Base-by-base conservation (phyloP, 2,329 filamentous ascomycete species). In the Bipolaris bicolor region DNA sequence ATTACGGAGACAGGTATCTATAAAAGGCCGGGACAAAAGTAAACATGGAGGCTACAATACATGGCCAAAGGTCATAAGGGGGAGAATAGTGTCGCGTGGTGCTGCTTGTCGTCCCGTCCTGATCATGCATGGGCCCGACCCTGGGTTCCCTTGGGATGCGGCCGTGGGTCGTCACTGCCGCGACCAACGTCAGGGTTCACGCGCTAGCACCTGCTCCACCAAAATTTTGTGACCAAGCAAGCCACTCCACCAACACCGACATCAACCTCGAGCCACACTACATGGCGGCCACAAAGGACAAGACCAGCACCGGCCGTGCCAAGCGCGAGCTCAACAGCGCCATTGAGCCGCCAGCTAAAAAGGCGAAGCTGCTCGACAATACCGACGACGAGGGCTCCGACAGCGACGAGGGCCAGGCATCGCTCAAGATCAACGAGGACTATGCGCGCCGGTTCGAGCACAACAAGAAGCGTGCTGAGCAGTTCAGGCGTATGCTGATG, bases 391-490 rank as follows among this genome's bases (percentile, higher is more conserved):
- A 63, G 45, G 69, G 62, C 31, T 68, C 66, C 7, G 73, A 73
- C 47, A 62, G 55, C 47, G 67, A 67, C 13, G 64, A 65, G 1
- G 69, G 64, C 48, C 66, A 62, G 31, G 68, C 67, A 7, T 63
- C 67, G 45, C 67, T 98, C 75, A 92, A 90, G 74, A 88, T 99
- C 77, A 98, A 99, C 77, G 83, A 92, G 74, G 91, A 96, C 50
- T 99, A 89, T 76, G 95, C 95, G 41, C 87, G 86, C 66, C 85
- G 91, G 39, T 98, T 97, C 69, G 95, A 99, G 77, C 85, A 98
- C 79, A 99, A 99, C 80, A 97, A 98, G 81, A 97, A 97, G 80
- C 86, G 94, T 56, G 93, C 96, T 73, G 95, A 99, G 75, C 81
- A 87, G 62, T 88, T 92, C 15, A 84, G 85, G 71, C 76, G 88